A percentile compares a stretch with the other conserved stretches of the same genome.
These are phyloP conservation scores for Leishmania guyanensis DNA, from an alignment of 208 protist species.

Conservation along the genomic window DNA sequence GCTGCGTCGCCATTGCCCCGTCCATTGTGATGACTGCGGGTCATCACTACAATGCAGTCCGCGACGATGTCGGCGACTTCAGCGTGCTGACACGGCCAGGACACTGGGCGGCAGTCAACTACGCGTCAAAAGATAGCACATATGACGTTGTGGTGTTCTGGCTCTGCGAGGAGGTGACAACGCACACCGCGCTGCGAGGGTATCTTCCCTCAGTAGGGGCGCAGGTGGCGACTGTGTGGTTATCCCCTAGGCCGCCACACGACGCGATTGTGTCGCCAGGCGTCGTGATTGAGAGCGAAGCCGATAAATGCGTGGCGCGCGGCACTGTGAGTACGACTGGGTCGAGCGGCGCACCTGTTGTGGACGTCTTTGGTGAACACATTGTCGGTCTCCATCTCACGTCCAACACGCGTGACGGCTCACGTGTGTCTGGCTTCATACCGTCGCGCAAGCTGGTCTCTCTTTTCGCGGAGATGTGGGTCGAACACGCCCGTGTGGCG, in stretches of 20 bases:
- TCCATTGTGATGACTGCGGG: slow-evolving; percentile 71
- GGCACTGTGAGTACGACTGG: slow-evolving; percentile 84
- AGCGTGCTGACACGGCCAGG: slow-evolving; percentile 45
- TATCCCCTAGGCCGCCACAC: slow-evolving; percentile 79
- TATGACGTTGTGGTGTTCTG: slow-evolving; percentile 79
- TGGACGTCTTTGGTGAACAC: slow-evolving; percentile 79
- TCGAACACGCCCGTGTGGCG: slow-evolving; percentile 34
- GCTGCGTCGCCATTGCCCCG: slow-evolving; percentile 67
- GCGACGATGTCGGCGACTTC: slow-evolving; percentile 85
- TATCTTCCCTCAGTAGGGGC: slow-evolving; percentile 58
- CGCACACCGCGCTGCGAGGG: slow-evolving; percentile 50
- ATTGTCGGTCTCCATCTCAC: slow-evolving; percentile 85
- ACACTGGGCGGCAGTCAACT: slow-evolving; percentile 49
- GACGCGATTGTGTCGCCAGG: slow-evolving; percentile 76
- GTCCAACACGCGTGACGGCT: slow-evolving; percentile 81
- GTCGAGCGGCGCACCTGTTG: slow-evolving; percentile 81
- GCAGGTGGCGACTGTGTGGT: slow-evolving; percentile 76
- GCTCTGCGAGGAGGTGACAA: slow-evolving; percentile 43
- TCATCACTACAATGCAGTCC: slow-evolving; percentile 78
- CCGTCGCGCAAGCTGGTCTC: slow-evolving; percentile 72
- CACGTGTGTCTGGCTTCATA: slow-evolving; percentile 79
- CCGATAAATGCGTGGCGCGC: slow-evolving; percentile 50
- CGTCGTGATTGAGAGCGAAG: slow-evolving; percentile 68
- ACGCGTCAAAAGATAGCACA: slow-evolving; percentile 59
- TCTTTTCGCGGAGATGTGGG: slow-evolving; percentile 73